Evolutionary conservation across 352 stramenopile species (phyloP), one percentile per base, ranked within the genome.

Genomic region (Phytophthora pseudosyringae): DNA sequence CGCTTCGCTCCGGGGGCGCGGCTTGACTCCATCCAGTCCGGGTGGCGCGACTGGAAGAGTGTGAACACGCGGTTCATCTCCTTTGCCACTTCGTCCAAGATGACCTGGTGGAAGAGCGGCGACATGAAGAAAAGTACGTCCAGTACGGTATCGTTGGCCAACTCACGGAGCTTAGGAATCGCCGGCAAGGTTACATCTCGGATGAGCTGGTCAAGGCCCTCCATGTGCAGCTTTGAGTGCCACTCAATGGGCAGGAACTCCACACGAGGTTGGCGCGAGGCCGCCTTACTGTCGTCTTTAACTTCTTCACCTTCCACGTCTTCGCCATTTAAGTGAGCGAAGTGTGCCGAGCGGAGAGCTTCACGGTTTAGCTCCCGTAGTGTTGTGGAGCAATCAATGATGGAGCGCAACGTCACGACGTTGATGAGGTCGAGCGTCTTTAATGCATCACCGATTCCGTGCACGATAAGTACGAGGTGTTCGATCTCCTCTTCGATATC

Each of bases 121-220:
- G 84, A 96, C 91, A 98, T 97, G 71, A 97, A 98, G 58, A 96
- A 96, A 6, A 97, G 75, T 21, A 97, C 86, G 58, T 98, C 92
- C 40, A 98, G 71, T 45, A 98, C 76, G 3, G 92, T 97, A 63
- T 98, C 93, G 69, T 98, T 98, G 12, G 90, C 90, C 66, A 98
- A 91, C 47, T 97, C 86, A 28, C 93, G 79, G 59, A 98, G 68
- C 51, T 97, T 93, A 4, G 94, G 94, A 64, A 98, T 98, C 6
- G 86, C 86, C 8, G 86, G 86, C 9, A 94, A 59, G 29, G 86
- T 94, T 48, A 93, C 82, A 40, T 91, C 82, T 9, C 75, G 82
- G 31, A 93, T 94, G 39, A 84, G 81, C 15, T 73, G 60, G 49
- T 92, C 83, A 3, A 94, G 47, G 9, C 78, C 80, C 60, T 90